Conservation (phyloP, 805 yeast genomes). For the Ogataea kodamae region DNA sequence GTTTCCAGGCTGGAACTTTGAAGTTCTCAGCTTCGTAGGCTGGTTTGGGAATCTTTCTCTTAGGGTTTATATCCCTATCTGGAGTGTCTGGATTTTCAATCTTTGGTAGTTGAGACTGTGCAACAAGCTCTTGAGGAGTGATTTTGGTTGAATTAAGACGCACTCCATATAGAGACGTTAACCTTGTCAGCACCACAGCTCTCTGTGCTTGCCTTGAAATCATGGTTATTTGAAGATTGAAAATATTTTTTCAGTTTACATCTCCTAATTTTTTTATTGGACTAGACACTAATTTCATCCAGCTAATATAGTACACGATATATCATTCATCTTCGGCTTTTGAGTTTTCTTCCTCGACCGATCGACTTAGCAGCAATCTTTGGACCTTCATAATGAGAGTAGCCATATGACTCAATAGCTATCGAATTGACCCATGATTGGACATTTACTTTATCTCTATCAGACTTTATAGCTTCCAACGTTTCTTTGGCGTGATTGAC, state of each 20-base stretch:
- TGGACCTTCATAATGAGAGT: slow-evolving; percentile 54
- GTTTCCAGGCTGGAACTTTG: slow-evolving; percentile 46
- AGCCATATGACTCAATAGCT: slow-evolving; percentile 50
- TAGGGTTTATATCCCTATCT: slow-evolving; percentile 34
- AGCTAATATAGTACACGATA: slow-evolving; percentile 5
- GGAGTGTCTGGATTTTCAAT: slow-evolving; percentile 35
- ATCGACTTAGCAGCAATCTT: slow-evolving; percentile 16
- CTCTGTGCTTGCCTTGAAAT: slow-evolving; percentile 8
- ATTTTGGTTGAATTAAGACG: slow-evolving; percentile 12
- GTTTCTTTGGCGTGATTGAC: slow-evolving; percentile 26
- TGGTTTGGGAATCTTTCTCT: slow-evolving; percentile 30
- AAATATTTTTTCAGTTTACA: slow-evolving; percentile 11
- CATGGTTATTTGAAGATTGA: slow-evolving; percentile 3
- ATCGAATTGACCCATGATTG: slow-evolving; percentile 60
- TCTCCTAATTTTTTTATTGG: slow-evolving; percentile 11
- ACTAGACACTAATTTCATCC: slow-evolving; percentile 6
- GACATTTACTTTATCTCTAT: slow-evolving; percentile 44
- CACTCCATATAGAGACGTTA: neutral
- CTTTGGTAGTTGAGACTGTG: slow-evolving; percentile 33
- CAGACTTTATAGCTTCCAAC: slow-evolving; percentile 34
- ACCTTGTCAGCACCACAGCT: neutral
- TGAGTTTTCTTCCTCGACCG: slow-evolving; percentile 20
- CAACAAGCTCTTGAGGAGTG: slow-evolving; percentile 31
- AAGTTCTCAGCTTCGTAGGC: slow-evolving; percentile 29
- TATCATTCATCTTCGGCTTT: slow-evolving; percentile 15